Base-by-base conservation (phyloP, 768 basidiomycete genomes). In the Steccherinum ochraceum region DNA sequence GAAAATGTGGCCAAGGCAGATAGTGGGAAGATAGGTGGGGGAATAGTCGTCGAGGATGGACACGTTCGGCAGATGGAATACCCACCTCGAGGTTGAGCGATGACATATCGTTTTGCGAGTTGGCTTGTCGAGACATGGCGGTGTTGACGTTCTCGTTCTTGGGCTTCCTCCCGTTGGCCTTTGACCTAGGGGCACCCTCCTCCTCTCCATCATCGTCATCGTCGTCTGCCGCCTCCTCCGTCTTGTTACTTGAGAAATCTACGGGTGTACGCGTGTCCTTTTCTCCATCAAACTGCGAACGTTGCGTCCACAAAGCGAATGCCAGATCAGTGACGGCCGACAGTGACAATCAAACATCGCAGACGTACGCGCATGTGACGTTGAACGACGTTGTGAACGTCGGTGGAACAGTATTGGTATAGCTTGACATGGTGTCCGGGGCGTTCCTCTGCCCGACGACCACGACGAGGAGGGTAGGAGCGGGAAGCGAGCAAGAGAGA, bases 361-460 rank as follows among this genome's bases (percentile, higher is more conserved):
- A 26, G 1, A 50, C 69, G 52, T 62, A 80, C 78, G 42, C 76
- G 68, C 39, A 84, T 55, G 65, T 89, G 86, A 40, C 85, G 78
- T 54, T 84, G 75, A 24, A 90, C 78, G 56, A 89, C 82, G 53
- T 78, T 75, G 54, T 81, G 76, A 51, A 85, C 79, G 61, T 89
- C 84, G 18, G 69, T 69, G 12, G 87, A 89, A 64, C 84, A 83
- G 60, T 90, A 91, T 63, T 90, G 85, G 69, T 86, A 89, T 18
- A 89, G 76, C 70, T 89, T 90, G 56, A 81, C 67, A 69, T 87
- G 82, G 65, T 90, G 87, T 16, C 88, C 86, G 46, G 83, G 76
- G 26, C 83, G 79, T 67, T 87, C 84, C 72, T 88, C 86, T 87
- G 62, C 20, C 19, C 40, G 30, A 24, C 40, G 48, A 49, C 39